Evolutionary conservation across 495 filamentous ascomycete species (phyloP), one percentile per base, ranked within the genome.

Genomic region (Xylaria cubensis): DNA sequence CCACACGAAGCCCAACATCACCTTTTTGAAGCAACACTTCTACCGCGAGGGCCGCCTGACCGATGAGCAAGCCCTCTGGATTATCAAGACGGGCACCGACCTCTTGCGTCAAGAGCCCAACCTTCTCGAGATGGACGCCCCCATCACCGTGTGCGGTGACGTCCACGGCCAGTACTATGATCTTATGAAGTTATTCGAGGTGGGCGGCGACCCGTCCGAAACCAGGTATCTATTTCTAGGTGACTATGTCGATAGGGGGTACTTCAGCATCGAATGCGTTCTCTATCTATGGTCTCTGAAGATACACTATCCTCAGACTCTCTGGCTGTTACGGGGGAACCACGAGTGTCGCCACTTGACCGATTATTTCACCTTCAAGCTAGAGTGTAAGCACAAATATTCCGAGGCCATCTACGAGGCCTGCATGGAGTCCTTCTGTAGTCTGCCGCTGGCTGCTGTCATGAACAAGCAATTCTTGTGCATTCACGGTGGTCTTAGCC

Each of bases 401-500:
- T 97, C 93, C 62, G 96, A 98, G 83, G 88, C 88, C 74, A 90
- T 99, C 72, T 99, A 99, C 80, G 96, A 99, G 81, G 96, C 96
- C 48, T 98, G 96, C 83, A 95, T 97, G 90, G 94, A 98, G 72
- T 95, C 96, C 41, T 99, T 99, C 88, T 99, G 96, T 80, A 86
- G 92, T 75, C 86, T 99, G 75, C 96, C 96, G 61, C 86, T 99
- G 80, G 96, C 96, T 72, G 96, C 96, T 21, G 90, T 99, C 71
- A 99, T 99, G 96, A 99, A 99, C 88, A 99, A 98, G 86, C 96
- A 99, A 75, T 99, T 99, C 82, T 85, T 99, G 76, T 99, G 96
- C 82, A 99, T 99, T 74, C 96, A 99, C 80, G 96, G 96, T 74
- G 96, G 96, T 63, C 85, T 99, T 73, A 97, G 94, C 77, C 96